phyloP scores from a whole-genome alignment of 1,284 basidiomycete genomes.

The Tilletia caries region DNA sequence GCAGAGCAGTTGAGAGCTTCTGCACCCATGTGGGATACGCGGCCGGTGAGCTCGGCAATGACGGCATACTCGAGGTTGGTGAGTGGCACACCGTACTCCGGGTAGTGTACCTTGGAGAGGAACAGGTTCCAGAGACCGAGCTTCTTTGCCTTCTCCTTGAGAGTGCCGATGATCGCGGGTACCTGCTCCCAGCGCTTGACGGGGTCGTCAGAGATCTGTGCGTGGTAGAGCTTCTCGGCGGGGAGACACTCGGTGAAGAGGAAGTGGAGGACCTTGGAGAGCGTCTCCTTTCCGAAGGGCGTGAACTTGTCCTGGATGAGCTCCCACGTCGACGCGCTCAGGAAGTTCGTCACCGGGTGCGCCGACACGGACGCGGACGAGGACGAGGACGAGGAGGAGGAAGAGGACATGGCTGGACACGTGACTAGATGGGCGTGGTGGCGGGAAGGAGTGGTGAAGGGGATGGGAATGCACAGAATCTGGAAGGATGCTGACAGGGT shows the following conservation, averaged over 20 bases:
- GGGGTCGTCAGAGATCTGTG: constrained; percentile 76
- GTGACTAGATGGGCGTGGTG: not conserved
- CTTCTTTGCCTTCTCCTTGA: constrained; percentile 82
- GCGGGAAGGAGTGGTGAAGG: not conserved
- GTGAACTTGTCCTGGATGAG: constrained; percentile 62
- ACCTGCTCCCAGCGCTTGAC: constrained; percentile 77
- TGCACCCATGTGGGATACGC: constrained; percentile 74
- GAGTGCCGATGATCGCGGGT: constrained; percentile 74
- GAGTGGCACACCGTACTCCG: constrained; percentile 71
- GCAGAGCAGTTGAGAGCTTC: constrained; percentile 88
- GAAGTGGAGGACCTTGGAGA: constrained; percentile 78
- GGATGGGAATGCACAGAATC: not conserved
- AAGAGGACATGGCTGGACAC: not conserved
- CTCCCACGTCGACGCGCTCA: constrained; percentile 49
- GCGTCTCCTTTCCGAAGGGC: constrained; percentile 76
- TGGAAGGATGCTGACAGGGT: no score
- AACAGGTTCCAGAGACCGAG: constrained; percentile 96
- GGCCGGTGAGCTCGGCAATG: constrained; percentile 90
- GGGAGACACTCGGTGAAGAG: constrained; percentile 79
- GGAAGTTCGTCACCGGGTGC: constrained; percentile 35
- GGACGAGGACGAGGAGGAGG: constrained; percentile 6
- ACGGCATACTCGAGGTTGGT: constrained; percentile 95
- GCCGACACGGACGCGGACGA: not conserved
- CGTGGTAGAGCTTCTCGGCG: constrained; percentile 71
- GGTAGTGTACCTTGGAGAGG: constrained; percentile 88